Base-by-base conservation (phyloP, 2,329 filamentous ascomycete species). In the Aspergillus sp. region DNA sequence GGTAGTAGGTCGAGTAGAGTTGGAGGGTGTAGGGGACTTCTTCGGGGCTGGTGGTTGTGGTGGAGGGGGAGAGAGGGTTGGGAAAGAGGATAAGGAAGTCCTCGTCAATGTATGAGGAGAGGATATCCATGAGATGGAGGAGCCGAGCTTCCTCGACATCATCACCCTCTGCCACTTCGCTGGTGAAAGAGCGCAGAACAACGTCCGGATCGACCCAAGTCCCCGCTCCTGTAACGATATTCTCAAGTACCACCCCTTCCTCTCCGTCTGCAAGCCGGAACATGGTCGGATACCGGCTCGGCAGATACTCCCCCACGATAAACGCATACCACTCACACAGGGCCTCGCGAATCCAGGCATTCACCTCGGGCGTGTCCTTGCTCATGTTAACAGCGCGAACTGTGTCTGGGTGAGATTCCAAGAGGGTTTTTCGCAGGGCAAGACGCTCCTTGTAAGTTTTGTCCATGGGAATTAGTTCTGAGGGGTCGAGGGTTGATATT, bases 41-140 rank as follows among this genome's bases (percentile, higher is more conserved):
- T 52, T 60, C 38, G 23, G 25, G 25, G 25, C 57, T 25, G 30
- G 69, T 66, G 61, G 68, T 66, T 0, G 64, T 60, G 41, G 72
- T 66, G 19, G 67, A 8, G 11, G 49, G 8, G n/a, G 38, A 4
- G 4, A 7, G 25, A 5, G 49, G 59, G 38, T 78, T 76, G 0
- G 84, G 84, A 0, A 87, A 74, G 0, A 89, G 79, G 63, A 89
- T 73, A 3, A 89, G 74, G 69, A 88, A 85, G 57, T 89, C 87
- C 50, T 83, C 82, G 66, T 89, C 87, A 28, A 89, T 72, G 56
- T 84, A 82, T 11, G 76, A 74, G 31, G 81, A 82, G 0, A 89
- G 72, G 3, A 78, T 79, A 49, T 78, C 69, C 3, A 88, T 78
- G 1, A 57, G 59, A 22, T 47, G 8, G 25, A 61, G 75, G 64